Percentiles rank a stretch among this genome's conserved stretches.
phyloP scores from a whole-genome alignment of 108 stramenopile species.

The Conticribra weissflogii region DNA sequence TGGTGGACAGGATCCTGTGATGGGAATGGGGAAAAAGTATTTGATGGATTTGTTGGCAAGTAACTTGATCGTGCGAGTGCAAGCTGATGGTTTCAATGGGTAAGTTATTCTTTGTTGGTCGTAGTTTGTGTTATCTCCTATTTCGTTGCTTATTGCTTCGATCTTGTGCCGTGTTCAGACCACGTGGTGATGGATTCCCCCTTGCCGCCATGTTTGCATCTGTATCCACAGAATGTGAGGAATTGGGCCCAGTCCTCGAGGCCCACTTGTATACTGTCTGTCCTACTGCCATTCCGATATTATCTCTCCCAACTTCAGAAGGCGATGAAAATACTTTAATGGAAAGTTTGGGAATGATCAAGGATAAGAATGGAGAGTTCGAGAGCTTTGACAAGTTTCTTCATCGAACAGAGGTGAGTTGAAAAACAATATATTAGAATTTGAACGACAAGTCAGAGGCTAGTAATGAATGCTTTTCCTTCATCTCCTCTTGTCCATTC shows the following conservation, averaged over 20 bases:
- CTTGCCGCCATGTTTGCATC: constrained; percentile 70
- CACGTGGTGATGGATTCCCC: constrained; percentile 87
- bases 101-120: constrained; percentile 6
- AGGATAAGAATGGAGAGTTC: constrained; percentile 71
- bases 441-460: too few relatives aligned
- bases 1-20: constrained; percentile 32
- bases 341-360: constrained; percentile 84
- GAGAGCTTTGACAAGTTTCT: constrained; percentile 85
- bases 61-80: constrained; percentile 76
- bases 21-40: constrained; percentile 70
- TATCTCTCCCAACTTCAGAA: constrained; percentile 48
- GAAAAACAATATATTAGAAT: too few relatives aligned
- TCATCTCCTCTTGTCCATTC: neutral
- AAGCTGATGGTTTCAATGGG: constrained; percentile 88
- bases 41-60: constrained; percentile 76
- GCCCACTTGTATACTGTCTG: constrained; percentile 87
- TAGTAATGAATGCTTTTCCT: too few relatives aligned
- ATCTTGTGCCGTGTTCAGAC: constrained; percentile 6
- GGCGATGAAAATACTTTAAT: constrained; percentile 70
- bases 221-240: constrained; percentile 65
- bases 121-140: neutral
- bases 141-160: neutral
- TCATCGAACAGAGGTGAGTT: constrained; percentile 68
- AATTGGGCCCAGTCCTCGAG: constrained; percentile 61
- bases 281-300: constrained; percentile 77